Evolutionary conservation across 2,329 filamentous ascomycete species (phyloP), one percentile per base, ranked within the genome.

Genomic region (Dryadomyces quercus-mongolicae): DNA sequence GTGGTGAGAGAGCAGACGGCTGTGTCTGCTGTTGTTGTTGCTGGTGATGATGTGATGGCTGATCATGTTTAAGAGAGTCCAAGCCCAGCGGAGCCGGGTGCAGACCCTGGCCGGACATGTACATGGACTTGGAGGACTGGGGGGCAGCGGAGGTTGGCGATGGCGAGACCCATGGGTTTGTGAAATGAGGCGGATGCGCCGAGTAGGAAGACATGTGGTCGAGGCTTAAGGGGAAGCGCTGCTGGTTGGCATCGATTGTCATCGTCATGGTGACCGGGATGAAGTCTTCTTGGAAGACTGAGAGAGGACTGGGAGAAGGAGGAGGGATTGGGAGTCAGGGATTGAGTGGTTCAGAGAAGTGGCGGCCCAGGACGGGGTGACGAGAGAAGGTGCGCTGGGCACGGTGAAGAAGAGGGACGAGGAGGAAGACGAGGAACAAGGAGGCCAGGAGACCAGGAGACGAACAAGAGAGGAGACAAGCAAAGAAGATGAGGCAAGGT

Each of bases 181-280:
- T 90, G 74, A 96, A 96, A 60, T 93, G 86, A 60, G 86, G 82
- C 44, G 72, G 66, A 72, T 77, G 66, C 74, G 77, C 67, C 64
- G 76, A 67, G 70, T 88, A 89, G 62, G 71, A 69, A 68, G 86
- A 82, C 77, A 90, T 83, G 68, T 81, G 77, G 68, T 92, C 88
- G 75, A 92, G 93, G 70, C 81, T 82, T 74, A 95, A 71, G 67
- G 78, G 80, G 66, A 86, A 88, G 69, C 82, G 81, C 74, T 83
- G 88, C 73, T 92, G 89, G 70, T 90, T 87, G 65, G 83, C 82
- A 74, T 95, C 89, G 75, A 95, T 82, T 70, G 91, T 88, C 89
- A 95, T 95, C 74, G 89, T 93, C 90, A 95, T 95, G 70, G 70
- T 82, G 47, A 18, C 13, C 18, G 18, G 18, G 49, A 22, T 42